Evolutionary conservation across 2,329 filamentous ascomycete species (phyloP).

Genomic region (Claviceps spartinae): DNA sequence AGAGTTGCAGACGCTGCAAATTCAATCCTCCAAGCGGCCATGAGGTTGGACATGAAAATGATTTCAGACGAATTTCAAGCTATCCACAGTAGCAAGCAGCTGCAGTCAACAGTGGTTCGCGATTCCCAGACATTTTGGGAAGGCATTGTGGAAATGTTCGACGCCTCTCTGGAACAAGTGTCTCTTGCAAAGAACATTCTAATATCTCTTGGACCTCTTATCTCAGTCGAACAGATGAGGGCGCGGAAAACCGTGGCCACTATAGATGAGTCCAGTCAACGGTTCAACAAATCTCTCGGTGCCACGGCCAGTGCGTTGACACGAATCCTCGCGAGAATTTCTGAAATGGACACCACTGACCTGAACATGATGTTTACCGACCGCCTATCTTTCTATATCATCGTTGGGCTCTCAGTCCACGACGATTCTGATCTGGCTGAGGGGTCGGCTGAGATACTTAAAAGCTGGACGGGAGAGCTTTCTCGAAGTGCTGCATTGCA

Average conservation of each 20-base stretch:
- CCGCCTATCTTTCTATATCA: slow-evolving; percentile 53
- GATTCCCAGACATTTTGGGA: slow-evolving; percentile 41
- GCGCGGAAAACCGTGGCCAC: slow-evolving; percentile 33
- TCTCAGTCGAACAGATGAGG: slow-evolving; percentile 62
- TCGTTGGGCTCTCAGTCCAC: slow-evolving; percentile 70
- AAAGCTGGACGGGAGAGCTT: slow-evolving; percentile 60
- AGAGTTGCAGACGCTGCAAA: slow-evolving; percentile 31
- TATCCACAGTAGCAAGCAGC: slow-evolving; percentile 44
- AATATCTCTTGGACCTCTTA: slow-evolving; percentile 53
- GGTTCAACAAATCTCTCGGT: slow-evolving; percentile 63
- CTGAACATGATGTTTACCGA: slow-evolving; percentile 57
- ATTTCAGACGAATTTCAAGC: slow-evolving; percentile 35
- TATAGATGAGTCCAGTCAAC: slow-evolving; percentile 30
- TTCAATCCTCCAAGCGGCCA: slow-evolving; percentile 38
- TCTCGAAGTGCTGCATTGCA: slow-evolving; percentile 27
- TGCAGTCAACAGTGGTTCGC: slow-evolving; percentile 54
- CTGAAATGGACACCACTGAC: slow-evolving; percentile 58
- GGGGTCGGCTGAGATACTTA: slow-evolving; percentile 68
- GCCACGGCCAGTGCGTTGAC: slow-evolving; percentile 47
- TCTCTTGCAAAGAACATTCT: slow-evolving; percentile 63
- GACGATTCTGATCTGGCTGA: slow-evolving; percentile 68
- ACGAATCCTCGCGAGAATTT: slow-evolving; percentile 63
- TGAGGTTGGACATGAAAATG: slow-evolving; percentile 30
- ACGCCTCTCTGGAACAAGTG: slow-evolving; percentile 56
- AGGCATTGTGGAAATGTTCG: slow-evolving; percentile 54